A percentile compares a stretch with the other conserved stretches of the same genome.
Evolutionary conservation across 2,329 filamentous ascomycete species (phyloP).

Genomic region (Coleophoma eucalyptorum): DNA sequence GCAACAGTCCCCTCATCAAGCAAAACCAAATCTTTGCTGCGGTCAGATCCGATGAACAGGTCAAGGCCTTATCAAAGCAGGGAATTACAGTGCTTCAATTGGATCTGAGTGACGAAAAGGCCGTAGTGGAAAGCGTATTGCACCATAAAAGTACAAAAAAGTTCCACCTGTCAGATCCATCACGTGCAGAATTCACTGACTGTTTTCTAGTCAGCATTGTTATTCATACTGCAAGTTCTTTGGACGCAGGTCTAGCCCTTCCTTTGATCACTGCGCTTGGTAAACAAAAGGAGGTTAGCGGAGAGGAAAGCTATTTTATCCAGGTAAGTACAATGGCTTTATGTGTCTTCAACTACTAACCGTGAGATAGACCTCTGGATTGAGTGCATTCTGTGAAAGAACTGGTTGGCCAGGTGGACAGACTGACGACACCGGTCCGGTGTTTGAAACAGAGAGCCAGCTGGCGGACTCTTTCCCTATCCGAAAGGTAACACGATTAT

Average conservation of each 20-base stretch:
- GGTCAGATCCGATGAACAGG: too few species aligned
- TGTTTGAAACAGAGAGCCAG: conserved; percentile 18
- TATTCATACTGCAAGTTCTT: conserved; percentile 30
- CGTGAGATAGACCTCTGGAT: conserved; percentile 14
- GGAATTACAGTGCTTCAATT: too few species aligned
- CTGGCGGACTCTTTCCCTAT: conserved; percentile 13
- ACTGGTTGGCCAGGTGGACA: conserved; percentile 17
- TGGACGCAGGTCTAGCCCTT: conserved; percentile 19
- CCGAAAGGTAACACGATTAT: conserved; percentile 13
- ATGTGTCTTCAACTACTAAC: conserved; percentile 6
- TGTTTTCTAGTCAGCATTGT: conserved; percentile 29
- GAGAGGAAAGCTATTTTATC: conserved; percentile 26
- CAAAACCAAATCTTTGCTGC: too few species aligned
- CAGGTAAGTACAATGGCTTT: conserved; percentile 23
- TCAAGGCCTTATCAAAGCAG: too few species aligned
- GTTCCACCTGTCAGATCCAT: conserved; percentile 5
- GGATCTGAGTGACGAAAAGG: too few species aligned
- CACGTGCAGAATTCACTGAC: not conserved
- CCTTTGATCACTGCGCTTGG: conserved; percentile 31
- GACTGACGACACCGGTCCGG: conserved; percentile 13
- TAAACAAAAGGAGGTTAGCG: conserved; percentile 21
- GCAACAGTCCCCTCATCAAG: too few species aligned
- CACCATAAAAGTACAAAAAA: conserved; percentile 7
- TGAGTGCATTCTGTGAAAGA: conserved; percentile 13
- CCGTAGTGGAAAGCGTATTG: too few species aligned